These are phyloP conservation scores for Amanita pseudoporphyria DNA, from an alignment of 768 basidiomycete genomes.

Conservation along the genomic window DNA sequence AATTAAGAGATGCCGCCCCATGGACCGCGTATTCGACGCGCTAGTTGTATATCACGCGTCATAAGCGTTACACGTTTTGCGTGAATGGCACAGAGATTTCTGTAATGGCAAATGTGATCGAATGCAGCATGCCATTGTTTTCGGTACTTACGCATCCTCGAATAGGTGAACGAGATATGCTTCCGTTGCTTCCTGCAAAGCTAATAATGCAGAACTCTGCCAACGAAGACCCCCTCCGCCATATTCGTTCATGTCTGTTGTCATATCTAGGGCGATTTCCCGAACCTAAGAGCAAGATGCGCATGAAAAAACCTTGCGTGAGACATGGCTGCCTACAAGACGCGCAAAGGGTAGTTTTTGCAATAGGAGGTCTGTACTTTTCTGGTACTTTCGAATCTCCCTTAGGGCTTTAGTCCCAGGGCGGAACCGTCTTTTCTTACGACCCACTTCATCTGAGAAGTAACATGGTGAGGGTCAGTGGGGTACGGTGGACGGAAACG, in stretches of 20 bases:
- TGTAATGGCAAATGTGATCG: conserved; percentile 20
- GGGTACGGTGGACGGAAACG: background rate
- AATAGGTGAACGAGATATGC: conserved; percentile 93
- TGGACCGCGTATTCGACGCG: conserved; percentile 86
- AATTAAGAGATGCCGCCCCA: conserved; percentile 65
- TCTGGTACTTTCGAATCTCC: conserved; percentile 93
- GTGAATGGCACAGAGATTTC: conserved; percentile 94
- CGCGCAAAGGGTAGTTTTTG: conserved; percentile 88
- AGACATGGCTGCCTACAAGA: conserved; percentile 46
- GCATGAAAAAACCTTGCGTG: background rate
- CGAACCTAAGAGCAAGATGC: conserved; percentile 55
- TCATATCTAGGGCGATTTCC: conserved; percentile 90
- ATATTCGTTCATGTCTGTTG: conserved; percentile 61
- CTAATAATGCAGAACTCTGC: conserved; percentile 92
- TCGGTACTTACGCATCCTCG: conserved; percentile 85
- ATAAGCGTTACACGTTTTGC: conserved; percentile 98
- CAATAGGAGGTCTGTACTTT: conserved; percentile 81
- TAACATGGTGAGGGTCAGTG: background rate
- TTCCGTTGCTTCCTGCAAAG: conserved; percentile 94
- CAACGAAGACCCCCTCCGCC: conserved; percentile 64
- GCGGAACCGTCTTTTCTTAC: conserved; percentile 62
- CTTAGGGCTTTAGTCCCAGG: conserved; percentile 86
- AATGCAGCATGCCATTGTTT: background rate
- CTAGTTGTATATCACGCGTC: conserved; percentile 95
- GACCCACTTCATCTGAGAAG: background rate